Evolutionary conservation across 441 rosid genomes (phyloP), one percentile per base, ranked within the genome.

Genomic region (Mallotus japonicus): DNA sequence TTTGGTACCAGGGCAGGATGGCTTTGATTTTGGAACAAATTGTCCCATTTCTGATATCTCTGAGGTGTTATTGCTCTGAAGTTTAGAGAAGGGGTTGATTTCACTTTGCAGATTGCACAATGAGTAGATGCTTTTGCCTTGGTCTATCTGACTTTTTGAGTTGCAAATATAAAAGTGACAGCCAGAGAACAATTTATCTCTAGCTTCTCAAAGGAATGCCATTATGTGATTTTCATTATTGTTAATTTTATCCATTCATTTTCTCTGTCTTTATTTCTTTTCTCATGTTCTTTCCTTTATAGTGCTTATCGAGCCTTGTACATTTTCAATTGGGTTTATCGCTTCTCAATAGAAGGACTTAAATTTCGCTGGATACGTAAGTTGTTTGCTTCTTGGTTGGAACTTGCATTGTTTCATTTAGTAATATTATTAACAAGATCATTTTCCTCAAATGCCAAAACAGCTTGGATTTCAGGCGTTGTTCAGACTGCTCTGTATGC

Each of bases 301-400:
- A 85, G 87, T 54, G 83, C 76, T 60, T 85, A 85, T 64, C 80
- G 84, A 55, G 85, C 76, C 63, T 75, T 85, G 62, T 85, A 85
- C 54, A 61, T 85, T 73, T 17, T 85, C 54, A 82, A 85, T 70
- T 85, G 87, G 87, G 73, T 61, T 34, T 85, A 80, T 61, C 85
- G 87, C n/a, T 82, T 74, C 83, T 78, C 73, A 19, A 16, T 32
- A 4, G 85, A 85, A 71, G 59, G 73, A 56, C 1, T 69, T 58
- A 67, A 65, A 40, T 24, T 70, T 32, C 83, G 51, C 68, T 84
- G 85, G 84, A 84, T 84, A 62, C 81, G 85, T 82, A 78, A 65
- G 84, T 78, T 59, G 28, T 63, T 67, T 46, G 24, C 73, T 72
- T 76, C 57, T 22, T 57, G 15, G 56, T 32, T 19, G 5, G 53